Evolutionary conservation across 2,329 filamentous ascomycete genomes (phyloP).

Genomic region (Aspergillus latus): DNA sequence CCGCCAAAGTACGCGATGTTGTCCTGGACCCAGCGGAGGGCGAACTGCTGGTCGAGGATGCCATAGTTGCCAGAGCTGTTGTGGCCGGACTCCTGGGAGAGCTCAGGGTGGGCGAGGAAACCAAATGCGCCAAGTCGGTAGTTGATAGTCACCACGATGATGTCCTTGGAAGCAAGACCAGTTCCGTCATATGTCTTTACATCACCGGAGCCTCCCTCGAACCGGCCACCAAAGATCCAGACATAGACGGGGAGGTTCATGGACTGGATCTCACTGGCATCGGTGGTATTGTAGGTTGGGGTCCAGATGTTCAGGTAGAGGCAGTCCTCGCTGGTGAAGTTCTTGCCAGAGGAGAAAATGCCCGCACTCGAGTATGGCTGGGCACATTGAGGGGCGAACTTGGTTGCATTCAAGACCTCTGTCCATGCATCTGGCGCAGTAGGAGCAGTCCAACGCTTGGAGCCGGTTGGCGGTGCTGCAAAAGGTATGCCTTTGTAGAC

Average conservation of each 20-base stretch:
- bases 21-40: conserved; percentile 24
- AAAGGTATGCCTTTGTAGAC: conserved; percentile 30
- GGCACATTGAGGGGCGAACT: conserved; percentile 27
- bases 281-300: conserved; percentile 24
- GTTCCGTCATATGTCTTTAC: conserved; percentile 24
- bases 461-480: conserved; percentile 13
- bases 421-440: conserved; percentile 10
- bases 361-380: conserved; percentile 21
- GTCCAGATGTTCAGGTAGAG: conserved; percentile 26
- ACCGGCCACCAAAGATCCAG: conserved; percentile 24
- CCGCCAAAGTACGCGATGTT: conserved; percentile 27
- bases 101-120: conserved; percentile 27
- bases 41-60: conserved; percentile 27
- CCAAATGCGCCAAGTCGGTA: conserved; percentile 38
- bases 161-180: conserved; percentile 23
- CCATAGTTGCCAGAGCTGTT: conserved; percentile 32
- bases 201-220: conserved; percentile 19
- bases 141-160: conserved; percentile 25
- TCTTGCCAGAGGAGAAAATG: conserved; percentile 33
- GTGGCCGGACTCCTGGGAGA: conserved; percentile 24
- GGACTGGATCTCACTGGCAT: conserved; percentile 1
- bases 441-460: conserved; percentile 15
- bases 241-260: conserved; percentile 28
- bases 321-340: conserved; percentile 30
- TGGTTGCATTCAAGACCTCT: conserved; percentile 17